Evolutionary conservation across 2,329 filamentous ascomycete species (phyloP).

Genomic region (Rachicladosporium sp.): DNA sequence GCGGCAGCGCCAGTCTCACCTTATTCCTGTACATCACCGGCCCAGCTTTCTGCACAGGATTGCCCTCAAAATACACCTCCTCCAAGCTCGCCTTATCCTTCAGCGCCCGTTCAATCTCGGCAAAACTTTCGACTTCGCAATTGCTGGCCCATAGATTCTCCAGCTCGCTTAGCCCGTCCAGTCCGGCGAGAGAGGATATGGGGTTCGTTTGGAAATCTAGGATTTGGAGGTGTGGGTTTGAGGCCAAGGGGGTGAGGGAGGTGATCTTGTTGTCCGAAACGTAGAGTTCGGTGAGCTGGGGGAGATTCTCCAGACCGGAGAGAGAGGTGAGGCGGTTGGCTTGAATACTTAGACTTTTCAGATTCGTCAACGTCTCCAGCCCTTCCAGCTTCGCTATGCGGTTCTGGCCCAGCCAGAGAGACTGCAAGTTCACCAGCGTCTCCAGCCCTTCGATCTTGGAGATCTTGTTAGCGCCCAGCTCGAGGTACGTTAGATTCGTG

Average conservation of each 20-base stretch:
- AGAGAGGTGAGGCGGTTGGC: conserved; percentile 81
- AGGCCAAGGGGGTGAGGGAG: conserved; percentile 55
- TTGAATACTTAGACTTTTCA: conserved; percentile 85
- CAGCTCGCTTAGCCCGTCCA: conserved; percentile 56
- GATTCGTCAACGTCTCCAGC: conserved; percentile 60
- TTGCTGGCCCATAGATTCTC: conserved; percentile 94
- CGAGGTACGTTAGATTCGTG: conserved; percentile 64
- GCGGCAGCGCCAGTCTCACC: conserved; percentile 72
- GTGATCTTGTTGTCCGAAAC: conserved; percentile 88
- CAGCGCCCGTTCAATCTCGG: conserved; percentile 68
- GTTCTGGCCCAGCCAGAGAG: conserved; percentile 93
- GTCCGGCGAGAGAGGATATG: conserved; percentile 59
- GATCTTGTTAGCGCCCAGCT: conserved; percentile 86
- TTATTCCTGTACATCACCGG: conserved; percentile 93
- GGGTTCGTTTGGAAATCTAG: conserved; percentile 87
- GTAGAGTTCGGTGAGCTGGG: conserved; percentile 81
- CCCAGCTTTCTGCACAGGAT: conserved; percentile 66
- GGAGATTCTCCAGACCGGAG: conserved; percentile 59
- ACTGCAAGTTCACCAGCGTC: conserved; percentile 61
- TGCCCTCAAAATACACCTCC: conserved; percentile 95
- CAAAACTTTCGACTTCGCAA: conserved; percentile 68
- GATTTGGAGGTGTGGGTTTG: conserved; percentile 49
- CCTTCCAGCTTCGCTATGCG: conserved; percentile 79
- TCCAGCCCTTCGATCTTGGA: conserved; percentile 79
- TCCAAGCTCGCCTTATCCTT: conserved; percentile 65